These are phyloP conservation scores for Erodium maritimum DNA, from an alignment of 345 rosid genomes.

Conservation along the genomic window DNA sequence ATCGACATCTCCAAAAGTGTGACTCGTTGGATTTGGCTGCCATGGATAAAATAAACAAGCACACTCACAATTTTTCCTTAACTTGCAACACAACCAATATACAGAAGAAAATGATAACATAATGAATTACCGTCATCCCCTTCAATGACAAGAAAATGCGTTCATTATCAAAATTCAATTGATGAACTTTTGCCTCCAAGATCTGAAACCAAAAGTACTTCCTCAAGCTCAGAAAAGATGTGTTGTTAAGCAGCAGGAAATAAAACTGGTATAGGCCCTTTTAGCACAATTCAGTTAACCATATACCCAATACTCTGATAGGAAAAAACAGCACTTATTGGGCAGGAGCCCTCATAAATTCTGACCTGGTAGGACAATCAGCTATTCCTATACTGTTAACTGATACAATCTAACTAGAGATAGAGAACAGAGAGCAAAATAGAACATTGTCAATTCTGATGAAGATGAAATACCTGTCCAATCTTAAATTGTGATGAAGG, in stretches of 20 bases:
- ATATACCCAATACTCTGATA: background rate
- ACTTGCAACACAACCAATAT: background rate
- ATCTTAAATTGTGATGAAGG: constrained; percentile 66
- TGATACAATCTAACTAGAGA: background rate
- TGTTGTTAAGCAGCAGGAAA: constrained; percentile 4
- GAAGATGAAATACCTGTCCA: constrained; percentile 57
- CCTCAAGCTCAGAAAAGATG: background rate
- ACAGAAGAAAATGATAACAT: background rate
- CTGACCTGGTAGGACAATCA: background rate
- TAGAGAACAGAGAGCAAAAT: background rate
- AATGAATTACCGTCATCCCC: constrained; percentile 52
- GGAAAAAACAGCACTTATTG: background rate
- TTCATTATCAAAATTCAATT: constrained; percentile 64
- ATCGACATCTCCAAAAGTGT: constrained; percentile 65
- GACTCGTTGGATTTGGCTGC: constrained; percentile 81
- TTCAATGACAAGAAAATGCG: constrained; percentile 82
- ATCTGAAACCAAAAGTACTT: constrained; percentile 35
- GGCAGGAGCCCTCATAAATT: no score
- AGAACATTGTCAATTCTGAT: background rate
- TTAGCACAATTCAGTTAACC: background rate
- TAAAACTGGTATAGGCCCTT: background rate
- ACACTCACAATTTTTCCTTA: background rate
- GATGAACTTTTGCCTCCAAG: constrained; percentile 90
- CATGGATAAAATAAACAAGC: constrained; percentile 3
- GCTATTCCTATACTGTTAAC: background rate